Base-by-base conservation (phyloP, 345 rosid genomes). In the Isatis tinctoria region DNA sequence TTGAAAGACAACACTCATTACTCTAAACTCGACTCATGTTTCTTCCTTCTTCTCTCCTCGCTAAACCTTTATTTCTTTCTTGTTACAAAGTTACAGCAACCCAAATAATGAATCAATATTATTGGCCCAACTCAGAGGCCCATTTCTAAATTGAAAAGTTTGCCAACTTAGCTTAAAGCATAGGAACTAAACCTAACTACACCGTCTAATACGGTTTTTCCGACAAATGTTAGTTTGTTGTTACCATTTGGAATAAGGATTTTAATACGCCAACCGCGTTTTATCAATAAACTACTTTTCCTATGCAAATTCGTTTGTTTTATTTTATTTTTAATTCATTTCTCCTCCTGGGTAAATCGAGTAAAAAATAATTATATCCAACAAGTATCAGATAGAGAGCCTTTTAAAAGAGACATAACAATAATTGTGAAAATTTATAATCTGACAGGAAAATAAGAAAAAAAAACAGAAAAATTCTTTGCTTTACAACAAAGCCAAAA, bases 401-500 rank as follows among this genome's bases (percentile, higher is more conserved):
- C 37, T 63, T 63, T 63, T 41, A 61, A 40, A 52, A 51, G 5
- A 48, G 51, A 52, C 16, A 51, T 18, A 28, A 51, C 39, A 26
- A 70, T 49, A 16, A 70, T 16, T 58, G 33, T 40, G 10, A 16
- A 22, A 59, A 60, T 33, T 4, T 7, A 14, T 22, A 40, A 39
- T 22, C 6, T 24, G 54, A 48, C 27, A 58, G 48, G 43, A 6
- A 8, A 27, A 57, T 3, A 26, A 40, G 11, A 26, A 6, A 36
- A 48, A 48, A 18, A 24, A 77, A 65, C 47, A 70, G 67, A 70
- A 65, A 65, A 65, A 58, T 28, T n/a, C 53, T 37, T 70, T 57
- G 80, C 72, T 71, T 77, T 49, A 16, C 72, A 70, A 70, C 67
- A 2, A 77, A 77, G 67, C 18, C 67, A 74, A 12, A 47, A 49